These are phyloP conservation scores for Hymenoscyphus scutula DNA, from an alignment of 2,329 filamentous ascomycete genomes.

Conservation along the genomic window DNA sequence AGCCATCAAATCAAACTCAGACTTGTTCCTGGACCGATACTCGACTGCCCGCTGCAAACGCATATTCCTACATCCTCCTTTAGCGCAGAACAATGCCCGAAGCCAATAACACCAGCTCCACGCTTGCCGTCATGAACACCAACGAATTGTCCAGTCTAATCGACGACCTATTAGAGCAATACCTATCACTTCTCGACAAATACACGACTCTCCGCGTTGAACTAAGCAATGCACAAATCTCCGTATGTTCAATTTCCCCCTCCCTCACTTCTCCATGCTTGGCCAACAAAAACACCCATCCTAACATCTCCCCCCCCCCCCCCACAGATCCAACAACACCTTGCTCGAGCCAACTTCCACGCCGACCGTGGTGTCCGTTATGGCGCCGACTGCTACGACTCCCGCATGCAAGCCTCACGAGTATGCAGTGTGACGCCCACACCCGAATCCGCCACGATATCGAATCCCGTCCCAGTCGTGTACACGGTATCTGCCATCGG, in stretches of 20 bases:
- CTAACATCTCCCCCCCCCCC: no score
- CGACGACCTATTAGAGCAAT: conserved; percentile 62
- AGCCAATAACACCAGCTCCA: background rate
- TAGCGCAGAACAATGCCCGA: background rate
- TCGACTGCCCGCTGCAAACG: background rate
- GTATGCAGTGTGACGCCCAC: conserved; percentile 39
- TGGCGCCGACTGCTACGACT: conserved; percentile 69
- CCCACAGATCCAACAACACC: conserved; percentile 28
- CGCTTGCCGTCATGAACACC: background rate
- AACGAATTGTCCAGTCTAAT: conserved; percentile 40
- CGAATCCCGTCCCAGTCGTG: background rate
- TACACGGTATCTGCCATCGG: background rate
- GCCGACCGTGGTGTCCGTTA: conserved; percentile 63
- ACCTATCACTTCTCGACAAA: conserved; percentile 63
- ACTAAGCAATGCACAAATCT: conserved; percentile 53
- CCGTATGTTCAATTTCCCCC: conserved; percentile 39
- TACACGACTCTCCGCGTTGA: conserved; percentile 59
- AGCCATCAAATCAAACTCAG: background rate
- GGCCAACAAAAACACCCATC: background rate
- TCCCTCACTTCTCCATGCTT: background rate
- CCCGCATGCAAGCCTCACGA: conserved; percentile 64
- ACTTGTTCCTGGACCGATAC: background rate
- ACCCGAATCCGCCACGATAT: background rate
- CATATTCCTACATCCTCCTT: background rate
- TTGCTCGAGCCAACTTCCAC: conserved; percentile 75